Conservation (phyloP, 495 filamentous ascomycete genomes). For the Saxophila tyrrhenica region DNA sequence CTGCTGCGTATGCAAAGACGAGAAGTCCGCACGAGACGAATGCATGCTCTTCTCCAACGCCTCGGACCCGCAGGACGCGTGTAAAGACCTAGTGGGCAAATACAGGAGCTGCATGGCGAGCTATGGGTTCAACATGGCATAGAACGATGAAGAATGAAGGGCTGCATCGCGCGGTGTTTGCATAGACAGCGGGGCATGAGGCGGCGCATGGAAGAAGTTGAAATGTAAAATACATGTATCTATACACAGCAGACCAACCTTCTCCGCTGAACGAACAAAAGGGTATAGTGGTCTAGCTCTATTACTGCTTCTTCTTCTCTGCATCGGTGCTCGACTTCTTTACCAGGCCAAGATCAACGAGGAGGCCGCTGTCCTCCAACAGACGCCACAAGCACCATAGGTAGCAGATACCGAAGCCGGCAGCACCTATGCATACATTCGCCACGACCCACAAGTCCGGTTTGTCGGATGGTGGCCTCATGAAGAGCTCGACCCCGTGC, state of each 20-base stretch:
- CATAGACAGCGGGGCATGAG: no score
- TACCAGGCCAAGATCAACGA: slow-evolving; percentile 4
- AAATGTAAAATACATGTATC: no score
- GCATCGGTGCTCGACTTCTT: slow-evolving; percentile 7
- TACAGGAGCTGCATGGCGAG: slow-evolving; percentile 91
- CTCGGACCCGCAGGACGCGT: slow-evolving; percentile 66
- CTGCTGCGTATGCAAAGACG: slow-evolving; percentile 93
- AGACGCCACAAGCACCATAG: slow-evolving; percentile 76
- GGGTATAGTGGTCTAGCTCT: neutral
- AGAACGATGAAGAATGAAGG: slow-evolving; percentile 4
- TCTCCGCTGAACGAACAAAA: neutral
- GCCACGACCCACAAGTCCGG: slow-evolving; percentile 90
- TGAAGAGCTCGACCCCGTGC: slow-evolving; percentile 62
- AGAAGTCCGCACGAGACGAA: slow-evolving; percentile 86
- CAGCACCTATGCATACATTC: slow-evolving; percentile 76
- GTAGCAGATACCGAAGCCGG: slow-evolving; percentile 77
- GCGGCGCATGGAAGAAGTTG: neutral
- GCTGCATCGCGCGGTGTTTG: no score
- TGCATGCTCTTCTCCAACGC: slow-evolving; percentile 93
- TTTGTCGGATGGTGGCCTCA: slow-evolving; percentile 57
- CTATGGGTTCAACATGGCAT: slow-evolving; percentile 70
- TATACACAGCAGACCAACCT: neutral
- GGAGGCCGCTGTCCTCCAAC: slow-evolving; percentile 43
- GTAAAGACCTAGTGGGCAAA: slow-evolving; percentile 64
- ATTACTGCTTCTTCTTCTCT: slow-evolving; percentile 16